Percentiles rank a stretch among this genome's conserved stretches.
Conservation (phyloP, 2,329 filamentous ascomycete species). For the Epichloe baconii region DNA sequence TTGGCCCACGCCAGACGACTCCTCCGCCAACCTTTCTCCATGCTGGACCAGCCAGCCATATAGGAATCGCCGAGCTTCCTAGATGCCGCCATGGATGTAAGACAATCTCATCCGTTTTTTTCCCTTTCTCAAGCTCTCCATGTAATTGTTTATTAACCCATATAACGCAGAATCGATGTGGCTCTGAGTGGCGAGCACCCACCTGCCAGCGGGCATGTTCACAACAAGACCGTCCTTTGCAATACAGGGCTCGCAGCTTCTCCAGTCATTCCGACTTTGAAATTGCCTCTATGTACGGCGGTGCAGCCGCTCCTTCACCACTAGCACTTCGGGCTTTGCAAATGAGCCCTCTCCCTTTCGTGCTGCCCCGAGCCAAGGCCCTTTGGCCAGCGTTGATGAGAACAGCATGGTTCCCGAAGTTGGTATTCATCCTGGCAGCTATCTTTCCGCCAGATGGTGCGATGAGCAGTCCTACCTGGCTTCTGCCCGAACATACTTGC, state of each 20-base stretch:
- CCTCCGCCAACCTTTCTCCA: not conserved
- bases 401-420: slow-evolving; percentile 16
- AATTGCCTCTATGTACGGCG: slow-evolving; percentile 9
- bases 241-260: slow-evolving; percentile 31
- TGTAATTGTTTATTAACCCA: not conserved
- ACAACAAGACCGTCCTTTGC: slow-evolving; percentile 18
- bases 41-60: not conserved
- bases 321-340: slow-evolving; percentile 9
- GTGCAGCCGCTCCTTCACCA: slow-evolving; percentile 17
- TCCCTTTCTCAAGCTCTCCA: not conserved
- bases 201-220: slow-evolving; percentile 15
- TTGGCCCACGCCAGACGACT: not conserved
- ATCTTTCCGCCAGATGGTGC: slow-evolving; percentile 19
- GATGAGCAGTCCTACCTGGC: slow-evolving; percentile 14
- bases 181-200: slow-evolving; percentile 4
- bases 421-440: slow-evolving; percentile 27
- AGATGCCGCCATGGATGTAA: slow-evolving; percentile 3
- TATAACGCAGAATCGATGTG: not conserved
- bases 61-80: not conserved
- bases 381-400: slow-evolving; percentile 26
- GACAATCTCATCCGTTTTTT: not conserved
- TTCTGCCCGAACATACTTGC: slow-evolving; percentile 12
- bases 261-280: slow-evolving; percentile 28
- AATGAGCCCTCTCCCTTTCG: slow-evolving; percentile 18
- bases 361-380: slow-evolving; percentile 18